Conservation (phyloP, 2,329 filamentous ascomycete genomes). For the Ophiostoma triangulosporum region DNA sequence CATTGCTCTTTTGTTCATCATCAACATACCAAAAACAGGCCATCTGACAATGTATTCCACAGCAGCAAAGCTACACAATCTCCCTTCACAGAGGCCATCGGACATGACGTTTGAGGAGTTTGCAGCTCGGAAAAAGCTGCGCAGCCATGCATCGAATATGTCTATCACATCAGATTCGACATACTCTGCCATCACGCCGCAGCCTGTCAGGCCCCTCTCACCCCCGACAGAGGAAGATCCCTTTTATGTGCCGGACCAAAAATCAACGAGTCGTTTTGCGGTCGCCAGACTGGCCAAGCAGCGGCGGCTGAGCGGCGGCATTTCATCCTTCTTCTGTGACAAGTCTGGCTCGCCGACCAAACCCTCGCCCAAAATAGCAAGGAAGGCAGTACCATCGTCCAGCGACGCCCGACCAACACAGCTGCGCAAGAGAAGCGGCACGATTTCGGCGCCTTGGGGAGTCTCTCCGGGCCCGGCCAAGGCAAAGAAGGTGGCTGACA, state of each 20-base stretch:
- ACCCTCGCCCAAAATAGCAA: constrained; percentile 1
- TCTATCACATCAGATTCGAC: constrained; percentile 6
- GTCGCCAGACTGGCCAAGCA: constrained; percentile 7
- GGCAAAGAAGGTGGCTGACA: background rate
- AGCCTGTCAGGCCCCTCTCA: constrained; percentile 5
- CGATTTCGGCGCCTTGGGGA: background rate
- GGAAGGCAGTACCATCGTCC: constrained; percentile 4
- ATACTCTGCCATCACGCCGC: constrained; percentile 3
- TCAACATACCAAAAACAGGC: background rate
- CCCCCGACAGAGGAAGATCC: constrained; percentile 6
- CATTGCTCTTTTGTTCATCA: background rate
- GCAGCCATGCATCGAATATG: constrained; percentile 5
- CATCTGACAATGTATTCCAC: background rate
- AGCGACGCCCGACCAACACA: background rate
- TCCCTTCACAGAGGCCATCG: background rate
- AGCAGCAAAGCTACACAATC: background rate
- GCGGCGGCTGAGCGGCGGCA: constrained; percentile 3
- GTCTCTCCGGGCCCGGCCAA: constrained; percentile 2
- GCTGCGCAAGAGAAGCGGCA: background rate
- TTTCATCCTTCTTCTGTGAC: constrained; percentile 9
- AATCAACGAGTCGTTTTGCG: background rate
- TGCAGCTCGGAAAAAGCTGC: constrained; percentile 6
- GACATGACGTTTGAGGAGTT: constrained; percentile 10
- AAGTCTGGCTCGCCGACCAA: constrained; percentile 1
- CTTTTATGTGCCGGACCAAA: background rate